Evolutionary conservation across 257 asterid species (phyloP).

Genomic region (Linaria vulgaris): DNA sequence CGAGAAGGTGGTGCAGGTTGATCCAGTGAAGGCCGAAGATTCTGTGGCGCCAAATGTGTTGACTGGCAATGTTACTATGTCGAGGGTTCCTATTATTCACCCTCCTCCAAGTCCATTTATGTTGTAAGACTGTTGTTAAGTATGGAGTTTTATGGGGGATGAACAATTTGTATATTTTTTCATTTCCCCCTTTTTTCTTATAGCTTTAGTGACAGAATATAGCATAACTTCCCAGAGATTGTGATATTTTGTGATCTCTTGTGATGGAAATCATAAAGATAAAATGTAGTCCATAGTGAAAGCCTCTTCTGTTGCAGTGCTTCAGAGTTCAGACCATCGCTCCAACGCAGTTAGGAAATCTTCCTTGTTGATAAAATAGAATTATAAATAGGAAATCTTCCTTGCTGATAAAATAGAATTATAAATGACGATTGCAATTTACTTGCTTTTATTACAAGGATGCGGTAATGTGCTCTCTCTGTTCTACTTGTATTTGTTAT

Average conservation of each 20-base stretch:
- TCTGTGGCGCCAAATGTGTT: constrained; percentile 46
- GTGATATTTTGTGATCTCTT: neutral
- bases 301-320: constrained; percentile 3
- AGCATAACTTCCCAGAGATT: neutral
- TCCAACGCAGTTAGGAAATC: too few relatives aligned
- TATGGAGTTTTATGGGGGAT: constrained; percentile 14
- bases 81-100: constrained; percentile 55
- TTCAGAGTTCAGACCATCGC: too few relatives aligned
- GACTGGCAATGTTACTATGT: constrained; percentile 57
- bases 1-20: constrained; percentile 74
- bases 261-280: too few relatives aligned
- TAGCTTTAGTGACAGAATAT: constrained; percentile 4
- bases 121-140: constrained; percentile 35
- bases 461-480: too few relatives aligned
- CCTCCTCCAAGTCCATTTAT: constrained; percentile 66
- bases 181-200: neutral
- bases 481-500: too few relatives aligned
- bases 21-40: constrained; percentile 69
- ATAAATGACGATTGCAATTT: too few relatives aligned
- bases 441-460: too few relatives aligned
- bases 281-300: too few relatives aligned
- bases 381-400: too few relatives aligned
- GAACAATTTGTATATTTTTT: constrained; percentile 32
- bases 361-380: too few relatives aligned
- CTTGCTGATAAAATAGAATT: too few relatives aligned